phyloP scores from a whole-genome alignment of 1,284 basidiomycete genomes.

The Irpex sp. region DNA sequence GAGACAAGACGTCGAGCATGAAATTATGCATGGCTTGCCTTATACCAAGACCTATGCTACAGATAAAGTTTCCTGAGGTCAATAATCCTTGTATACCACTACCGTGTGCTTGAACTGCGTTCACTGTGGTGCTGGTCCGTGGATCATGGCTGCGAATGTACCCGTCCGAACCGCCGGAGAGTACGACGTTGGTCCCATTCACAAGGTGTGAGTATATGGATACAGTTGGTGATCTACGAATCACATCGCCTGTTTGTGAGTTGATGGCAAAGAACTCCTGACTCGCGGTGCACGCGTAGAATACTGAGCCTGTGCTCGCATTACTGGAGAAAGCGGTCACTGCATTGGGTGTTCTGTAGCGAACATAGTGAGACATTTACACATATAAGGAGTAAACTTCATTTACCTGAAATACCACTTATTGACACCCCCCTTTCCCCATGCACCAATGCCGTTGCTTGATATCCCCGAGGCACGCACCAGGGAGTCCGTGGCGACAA shows the following conservation, averaged over 20 bases:
- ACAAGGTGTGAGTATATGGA: constrained; percentile 64
- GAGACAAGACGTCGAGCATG: not conserved
- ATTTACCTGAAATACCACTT: constrained; percentile 68
- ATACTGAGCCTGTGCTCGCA: constrained; percentile 42
- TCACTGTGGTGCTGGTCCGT: constrained; percentile 40
- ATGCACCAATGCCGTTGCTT: constrained; percentile 62
- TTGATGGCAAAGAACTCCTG: constrained; percentile 72
- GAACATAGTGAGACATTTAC: not conserved
- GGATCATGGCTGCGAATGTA: constrained; percentile 82
- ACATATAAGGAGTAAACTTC: constrained; percentile 14
- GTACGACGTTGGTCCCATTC: constrained; percentile 45
- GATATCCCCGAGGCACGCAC: constrained; percentile 58
- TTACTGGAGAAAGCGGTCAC: constrained; percentile 59
- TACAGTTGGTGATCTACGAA: constrained; percentile 52
- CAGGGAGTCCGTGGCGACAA: constrained; percentile 70
- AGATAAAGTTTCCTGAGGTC: constrained; percentile 69
- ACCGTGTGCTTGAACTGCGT: constrained; percentile 68
- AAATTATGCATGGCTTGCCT: constrained; percentile 43
- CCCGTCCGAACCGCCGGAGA: constrained; percentile 82
- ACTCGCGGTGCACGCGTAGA: constrained; percentile 59
- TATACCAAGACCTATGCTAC: constrained; percentile 83
- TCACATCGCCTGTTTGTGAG: constrained; percentile 62
- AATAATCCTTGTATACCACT: constrained; percentile 83
- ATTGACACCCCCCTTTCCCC: constrained; percentile 78
- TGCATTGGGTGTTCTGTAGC: constrained; percentile 33